phyloP scores from a whole-genome alignment of 352 stramenopile species.

The Blastocystis sp. region DNA sequence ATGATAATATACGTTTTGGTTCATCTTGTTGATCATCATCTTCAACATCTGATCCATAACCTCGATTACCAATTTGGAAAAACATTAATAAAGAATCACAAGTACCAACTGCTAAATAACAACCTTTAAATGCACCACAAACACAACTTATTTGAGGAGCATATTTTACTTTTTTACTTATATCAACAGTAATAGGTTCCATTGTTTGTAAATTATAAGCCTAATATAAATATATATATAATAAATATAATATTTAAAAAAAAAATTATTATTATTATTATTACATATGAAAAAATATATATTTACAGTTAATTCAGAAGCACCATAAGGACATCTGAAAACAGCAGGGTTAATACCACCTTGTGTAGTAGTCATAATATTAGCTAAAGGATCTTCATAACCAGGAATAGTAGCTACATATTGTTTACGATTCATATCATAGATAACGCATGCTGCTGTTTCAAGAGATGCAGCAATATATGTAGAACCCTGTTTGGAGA shows the following conservation, averaged over 20 bases:
- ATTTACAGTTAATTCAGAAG: not conserved
- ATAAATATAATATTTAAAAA: no score
- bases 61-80: slow-evolving; percentile 34
- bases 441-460: slow-evolving; percentile 5
- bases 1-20: no score
- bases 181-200: no score
- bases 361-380: slow-evolving; percentile 19
- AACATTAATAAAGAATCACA: slow-evolving; percentile 26
- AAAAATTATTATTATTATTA: no score
- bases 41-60: slow-evolving; percentile 11
- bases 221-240: no score
- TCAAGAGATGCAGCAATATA: slow-evolving; percentile 32
- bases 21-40: slow-evolving; percentile 34
- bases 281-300: no score
- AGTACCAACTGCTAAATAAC: slow-evolving; percentile 20
- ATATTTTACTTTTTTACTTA: no score
- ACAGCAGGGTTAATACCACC: slow-evolving; percentile 26
- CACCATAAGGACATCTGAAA: slow-evolving; percentile 20
- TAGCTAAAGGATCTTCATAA: not conserved
- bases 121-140: slow-evolving; percentile 25
- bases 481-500: slow-evolving; percentile 35
- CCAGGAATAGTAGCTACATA: slow-evolving; percentile 19
- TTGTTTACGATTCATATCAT: slow-evolving; percentile 35
- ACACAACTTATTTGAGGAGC: no score
- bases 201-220: no score